Base-by-base conservation (phyloP, 352 stramenopile species). In the Pythium periplocum region DNA sequence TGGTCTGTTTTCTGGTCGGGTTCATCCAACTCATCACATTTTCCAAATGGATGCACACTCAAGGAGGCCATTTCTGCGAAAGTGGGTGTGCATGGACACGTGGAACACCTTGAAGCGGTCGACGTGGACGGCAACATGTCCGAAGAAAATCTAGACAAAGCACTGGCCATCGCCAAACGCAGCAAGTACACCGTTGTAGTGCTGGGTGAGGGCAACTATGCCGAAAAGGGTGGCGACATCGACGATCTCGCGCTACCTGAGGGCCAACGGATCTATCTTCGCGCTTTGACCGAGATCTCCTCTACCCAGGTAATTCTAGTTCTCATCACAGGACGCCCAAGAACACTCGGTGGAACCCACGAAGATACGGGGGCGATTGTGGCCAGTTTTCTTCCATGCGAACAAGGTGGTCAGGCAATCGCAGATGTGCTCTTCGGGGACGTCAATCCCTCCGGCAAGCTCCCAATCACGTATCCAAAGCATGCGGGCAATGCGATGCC, bases 151-250 rank as follows among this genome's bases (percentile, higher is more conserved):
- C 69, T 75, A n/a, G 55, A 75, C 0, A 48, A 45, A 39, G 80
- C 68, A 17, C 46, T 83, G 4, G 47, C 53, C 36, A 59, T 79
- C n/a, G 83, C 81, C 31, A 53, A 61, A 1, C 69, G 67, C 34
- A 85, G 80, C 11, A 67, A 87, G 38, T 90, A 85, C 52, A 90
- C 87, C 2, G 48, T 96, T 7, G 73, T 87, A 2, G 74, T 67
- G 11, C 46, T 96, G 5, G 87, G 87, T 8, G 86, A 96, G 51
- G 54, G 41, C 32, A 83, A 77, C n/a, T 95, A 94, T 47, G 71
- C 86, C 0, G 86, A 96, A 52, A 95, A 94, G 38, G 69, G 59
- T 12, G 86, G 86, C 1, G 83, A 96, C 52, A 83, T 93, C 36
- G 59, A 71, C 0, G 64, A 72, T 10, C 63, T 86, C 33, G 63